Evolutionary conservation across 2,329 filamentous ascomycete genomes (phyloP).

Genomic region (Botryotinia calthae): DNA sequence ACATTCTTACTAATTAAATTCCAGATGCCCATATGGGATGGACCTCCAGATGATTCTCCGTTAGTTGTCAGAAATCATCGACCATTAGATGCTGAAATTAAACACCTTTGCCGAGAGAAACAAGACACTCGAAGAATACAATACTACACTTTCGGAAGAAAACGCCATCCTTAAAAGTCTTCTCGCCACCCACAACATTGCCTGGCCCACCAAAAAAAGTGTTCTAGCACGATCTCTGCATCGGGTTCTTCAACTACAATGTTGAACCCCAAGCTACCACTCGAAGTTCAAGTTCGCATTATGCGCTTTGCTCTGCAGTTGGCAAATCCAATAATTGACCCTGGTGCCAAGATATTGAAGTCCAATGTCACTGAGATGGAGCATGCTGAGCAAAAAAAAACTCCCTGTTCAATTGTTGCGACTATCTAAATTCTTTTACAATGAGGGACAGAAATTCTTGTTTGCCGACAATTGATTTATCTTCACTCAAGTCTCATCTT

Average conservation of each 20-base stretch:
- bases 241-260: neutral
- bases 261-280: neutral
- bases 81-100: neutral
- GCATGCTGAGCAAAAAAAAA: neutral
- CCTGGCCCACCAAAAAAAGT: neutral
- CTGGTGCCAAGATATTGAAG: neutral
- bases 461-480: neutral
- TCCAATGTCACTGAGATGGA: neutral
- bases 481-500: constrained; percentile 1
- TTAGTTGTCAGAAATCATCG: neutral
- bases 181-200: neutral
- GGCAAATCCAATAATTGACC: neutral
- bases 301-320: neutral
- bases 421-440: neutral
- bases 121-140: neutral
- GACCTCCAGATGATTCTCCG: neutral
- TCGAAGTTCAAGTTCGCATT: neutral
- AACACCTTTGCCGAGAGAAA: neutral
- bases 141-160: neutral
- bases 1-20: neutral
- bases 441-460: neutral
- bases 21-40: neutral
- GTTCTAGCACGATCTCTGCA: neutral
- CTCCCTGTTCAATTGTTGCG: neutral
- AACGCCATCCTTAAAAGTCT: neutral